Evolutionary conservation across 331 rosid genomes (phyloP).

Genomic region (Malus hybrid): DNA sequence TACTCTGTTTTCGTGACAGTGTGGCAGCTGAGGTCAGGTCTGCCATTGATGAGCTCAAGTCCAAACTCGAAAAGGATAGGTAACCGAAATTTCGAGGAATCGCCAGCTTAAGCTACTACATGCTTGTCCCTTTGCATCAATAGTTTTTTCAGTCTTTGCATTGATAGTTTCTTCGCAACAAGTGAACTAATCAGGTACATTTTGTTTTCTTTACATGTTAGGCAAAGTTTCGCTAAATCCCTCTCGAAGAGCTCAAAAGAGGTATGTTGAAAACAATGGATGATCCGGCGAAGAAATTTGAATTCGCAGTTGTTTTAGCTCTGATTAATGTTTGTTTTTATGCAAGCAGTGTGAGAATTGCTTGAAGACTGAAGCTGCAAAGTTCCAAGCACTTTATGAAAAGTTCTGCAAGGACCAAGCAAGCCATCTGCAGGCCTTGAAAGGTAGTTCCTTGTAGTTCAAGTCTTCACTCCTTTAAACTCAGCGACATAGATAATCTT

Average conservation of each 20-base stretch:
- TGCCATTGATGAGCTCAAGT: constrained; percentile 55
- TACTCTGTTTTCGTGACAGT: constrained; percentile 31
- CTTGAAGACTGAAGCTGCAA: constrained; percentile 62
- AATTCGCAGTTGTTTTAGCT: background rate
- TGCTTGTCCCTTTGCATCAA: background rate
- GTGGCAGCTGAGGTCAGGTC: constrained; percentile 75
- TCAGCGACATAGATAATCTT: too few relatives aligned
- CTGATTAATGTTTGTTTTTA: constrained; percentile 4
- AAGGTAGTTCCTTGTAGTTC: constrained; percentile 36
- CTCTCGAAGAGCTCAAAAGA: constrained; percentile 95
- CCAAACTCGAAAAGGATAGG: constrained; percentile 93
- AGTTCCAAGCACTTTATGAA: constrained; percentile 73
- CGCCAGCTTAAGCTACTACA: background rate
- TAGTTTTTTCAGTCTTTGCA: background rate
- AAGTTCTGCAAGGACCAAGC: constrained; percentile 72
- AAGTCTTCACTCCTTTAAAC: background rate
- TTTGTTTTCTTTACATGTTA: constrained; percentile 16
- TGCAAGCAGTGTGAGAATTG: constrained; percentile 65
- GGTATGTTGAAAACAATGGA: constrained; percentile 40
- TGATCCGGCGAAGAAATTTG: background rate
- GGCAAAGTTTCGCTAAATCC: constrained; percentile 80
- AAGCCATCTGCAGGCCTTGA: constrained; percentile 61
- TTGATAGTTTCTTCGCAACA: background rate
- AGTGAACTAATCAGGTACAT: constrained; percentile 10
- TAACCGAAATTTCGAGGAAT: constrained; percentile 9